A percentile compares a stretch with the other conserved stretches of the same genome.
These are phyloP conservation scores for Drosera spatulata DNA, from an alignment of 179 eudicot species.

Conservation along the genomic window DNA sequence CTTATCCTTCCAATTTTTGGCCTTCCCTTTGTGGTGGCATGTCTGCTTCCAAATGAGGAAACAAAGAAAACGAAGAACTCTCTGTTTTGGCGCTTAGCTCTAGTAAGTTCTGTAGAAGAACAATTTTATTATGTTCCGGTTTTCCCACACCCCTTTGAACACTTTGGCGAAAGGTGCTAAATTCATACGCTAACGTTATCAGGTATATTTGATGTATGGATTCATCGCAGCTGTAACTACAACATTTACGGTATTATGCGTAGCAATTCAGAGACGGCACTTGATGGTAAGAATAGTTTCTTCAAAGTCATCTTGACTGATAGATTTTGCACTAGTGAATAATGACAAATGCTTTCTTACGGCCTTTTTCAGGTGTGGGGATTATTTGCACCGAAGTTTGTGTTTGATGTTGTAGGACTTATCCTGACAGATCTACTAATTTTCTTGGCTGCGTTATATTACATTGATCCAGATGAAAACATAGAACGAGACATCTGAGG, in stretches of 20 bases:
- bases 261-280: constrained; percentile 84
- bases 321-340: neutral
- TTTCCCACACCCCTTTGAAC: neutral
- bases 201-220: constrained; percentile 83
- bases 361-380: constrained; percentile 78
- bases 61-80: constrained; percentile 23
- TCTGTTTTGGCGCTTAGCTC: constrained; percentile 45
- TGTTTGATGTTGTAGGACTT: constrained; percentile 80
- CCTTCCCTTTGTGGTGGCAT: constrained; percentile 67
- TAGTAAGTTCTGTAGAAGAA: constrained; percentile 25
- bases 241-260: constrained; percentile 64
- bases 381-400: constrained; percentile 87
- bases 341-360: constrained; percentile 6
- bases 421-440: constrained; percentile 50
- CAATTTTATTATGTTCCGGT: neutral
- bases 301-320: neutral
- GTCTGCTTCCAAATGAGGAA: constrained; percentile 8
- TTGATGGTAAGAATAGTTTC: constrained; percentile 52
- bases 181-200: neutral
- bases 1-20: constrained; percentile 72
- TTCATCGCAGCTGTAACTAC: constrained; percentile 38
- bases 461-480: constrained; percentile 28
- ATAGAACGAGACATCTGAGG: neutral
- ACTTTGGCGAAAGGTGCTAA: too few relatives aligned
- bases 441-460: constrained; percentile 50